phyloP scores from a whole-genome alignment of 2,329 filamentous ascomycete species.

The Fusarium transvaalense region DNA sequence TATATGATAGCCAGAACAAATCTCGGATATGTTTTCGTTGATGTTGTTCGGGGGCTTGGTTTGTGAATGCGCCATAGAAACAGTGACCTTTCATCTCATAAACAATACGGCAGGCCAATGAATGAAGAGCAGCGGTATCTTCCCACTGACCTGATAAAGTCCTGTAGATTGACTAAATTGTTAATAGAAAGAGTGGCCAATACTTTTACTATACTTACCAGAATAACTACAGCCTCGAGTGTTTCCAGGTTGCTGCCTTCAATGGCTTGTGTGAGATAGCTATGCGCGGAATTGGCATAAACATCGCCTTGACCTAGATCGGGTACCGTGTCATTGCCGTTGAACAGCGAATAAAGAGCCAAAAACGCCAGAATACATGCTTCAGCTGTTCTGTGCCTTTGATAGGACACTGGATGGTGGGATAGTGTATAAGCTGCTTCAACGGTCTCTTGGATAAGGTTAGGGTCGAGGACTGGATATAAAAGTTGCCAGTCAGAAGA shows the following conservation, averaged over 20 bases:
- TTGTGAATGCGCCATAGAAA: fast-evolving
- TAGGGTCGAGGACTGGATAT: not conserved
- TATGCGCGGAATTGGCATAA: not conserved
- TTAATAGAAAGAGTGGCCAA: fast-evolving
- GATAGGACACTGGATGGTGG: fast-evolving
- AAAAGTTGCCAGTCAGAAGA: not conserved
- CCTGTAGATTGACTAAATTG: not conserved
- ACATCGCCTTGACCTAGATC: fast-evolving
- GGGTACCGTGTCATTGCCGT: not conserved
- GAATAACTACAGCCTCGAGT: not conserved
- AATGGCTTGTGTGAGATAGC: fast-evolving
- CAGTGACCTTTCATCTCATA: not conserved
- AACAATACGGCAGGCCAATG: not conserved
- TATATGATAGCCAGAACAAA: constrained; percentile 9
- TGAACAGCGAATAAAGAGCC: not conserved
- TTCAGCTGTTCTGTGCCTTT: not conserved
- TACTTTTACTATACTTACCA: not conserved
- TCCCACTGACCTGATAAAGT: not conserved
- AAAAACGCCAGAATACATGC: not conserved
- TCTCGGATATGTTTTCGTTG: not conserved
- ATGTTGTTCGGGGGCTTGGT: fast-evolving
- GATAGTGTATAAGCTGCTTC: not conserved
- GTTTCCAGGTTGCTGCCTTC: fast-evolving
- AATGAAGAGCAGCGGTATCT: not conserved
- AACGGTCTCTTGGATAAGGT: not conserved